phyloP scores from a whole-genome alignment of 2,329 filamentous ascomycete genomes.

The Pleoardoris graminearum region DNA sequence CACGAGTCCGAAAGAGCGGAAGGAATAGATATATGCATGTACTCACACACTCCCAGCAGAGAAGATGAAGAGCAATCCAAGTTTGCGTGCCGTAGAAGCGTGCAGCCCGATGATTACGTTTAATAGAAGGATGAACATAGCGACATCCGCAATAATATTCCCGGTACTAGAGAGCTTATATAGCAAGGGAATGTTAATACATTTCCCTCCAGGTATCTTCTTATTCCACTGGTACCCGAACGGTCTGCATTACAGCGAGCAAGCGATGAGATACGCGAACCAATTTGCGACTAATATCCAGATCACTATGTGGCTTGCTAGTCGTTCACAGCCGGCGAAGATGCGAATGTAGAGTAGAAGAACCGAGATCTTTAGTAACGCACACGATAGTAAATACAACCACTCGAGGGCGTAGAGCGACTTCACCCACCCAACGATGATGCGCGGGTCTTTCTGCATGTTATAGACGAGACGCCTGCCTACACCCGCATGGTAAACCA shows the following conservation, averaged over 20 bases:
- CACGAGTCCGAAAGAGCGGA: too few species aligned
- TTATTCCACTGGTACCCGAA: conserved; percentile 9
- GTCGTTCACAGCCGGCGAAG: background rate
- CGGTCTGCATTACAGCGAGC: conserved; percentile 5
- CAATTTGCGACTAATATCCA: conserved; percentile 2
- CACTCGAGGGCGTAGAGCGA: conserved; percentile 14
- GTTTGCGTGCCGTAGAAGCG: conserved; percentile 3
- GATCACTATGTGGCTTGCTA: conserved; percentile 6
- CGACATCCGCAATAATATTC: conserved; percentile 13
- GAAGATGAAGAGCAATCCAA: conserved; percentile 11
- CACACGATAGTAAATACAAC: conserved; percentile 9
- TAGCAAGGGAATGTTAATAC: background rate
- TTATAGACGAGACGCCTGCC: conserved; percentile 4
- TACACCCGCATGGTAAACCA: background rate
- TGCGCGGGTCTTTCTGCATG: background rate
- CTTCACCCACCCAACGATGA: conserved; percentile 12
- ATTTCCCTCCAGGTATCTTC: conserved; percentile 4
- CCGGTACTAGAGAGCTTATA: conserved; percentile 1
- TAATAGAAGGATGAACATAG: conserved; percentile 11
- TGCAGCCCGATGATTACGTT: conserved; percentile 4
- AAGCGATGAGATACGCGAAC: conserved; percentile 6
- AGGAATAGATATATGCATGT: too few species aligned
- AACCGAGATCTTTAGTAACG: conserved; percentile 13
- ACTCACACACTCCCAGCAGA: conserved; percentile 10
- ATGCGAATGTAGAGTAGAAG: conserved; percentile 11